Conservation (phyloP, 2,329 filamentous ascomycete genomes). For the Fusarium luffae region DNA sequence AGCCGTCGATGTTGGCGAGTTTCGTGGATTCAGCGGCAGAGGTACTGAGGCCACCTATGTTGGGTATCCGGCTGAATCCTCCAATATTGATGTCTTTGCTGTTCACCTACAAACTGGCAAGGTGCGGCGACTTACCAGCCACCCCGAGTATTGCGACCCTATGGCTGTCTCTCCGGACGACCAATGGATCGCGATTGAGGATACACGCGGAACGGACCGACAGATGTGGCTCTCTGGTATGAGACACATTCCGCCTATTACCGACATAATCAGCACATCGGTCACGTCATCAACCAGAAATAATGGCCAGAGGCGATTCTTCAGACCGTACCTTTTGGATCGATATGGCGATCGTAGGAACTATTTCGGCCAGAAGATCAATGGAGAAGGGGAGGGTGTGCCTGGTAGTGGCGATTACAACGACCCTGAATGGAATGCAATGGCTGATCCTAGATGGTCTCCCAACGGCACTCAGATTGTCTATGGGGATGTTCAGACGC, state of each 20-base stretch:
- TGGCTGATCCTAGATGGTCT: slow-evolving; percentile 57
- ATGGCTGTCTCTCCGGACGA: slow-evolving; percentile 56
- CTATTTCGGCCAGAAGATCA: slow-evolving; percentile 59
- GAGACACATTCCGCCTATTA: slow-evolving; percentile 55
- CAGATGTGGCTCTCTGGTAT: slow-evolving; percentile 56
- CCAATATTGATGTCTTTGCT: slow-evolving; percentile 59
- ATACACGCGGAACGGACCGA: slow-evolving; percentile 55
- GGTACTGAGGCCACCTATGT: slow-evolving; percentile 56
- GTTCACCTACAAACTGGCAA: slow-evolving; percentile 53
- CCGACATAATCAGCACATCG: slow-evolving; percentile 50
- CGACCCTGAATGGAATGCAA: slow-evolving; percentile 60
- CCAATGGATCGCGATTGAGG: slow-evolving; percentile 55
- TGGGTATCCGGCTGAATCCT: slow-evolving; percentile 54
- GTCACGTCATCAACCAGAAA: slow-evolving; percentile 56
- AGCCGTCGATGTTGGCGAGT: slow-evolving; percentile 51
- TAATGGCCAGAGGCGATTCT: slow-evolving; percentile 58
- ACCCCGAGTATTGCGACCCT: slow-evolving; percentile 58
- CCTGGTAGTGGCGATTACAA: slow-evolving; percentile 50
- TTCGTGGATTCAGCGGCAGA: slow-evolving; percentile 57
- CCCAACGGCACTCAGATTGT: slow-evolving; percentile 56
- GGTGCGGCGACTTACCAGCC: slow-evolving; percentile 55
- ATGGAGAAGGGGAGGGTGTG: slow-evolving; percentile 48
- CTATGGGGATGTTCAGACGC: slow-evolving; percentile 55
- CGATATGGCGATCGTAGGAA: slow-evolving; percentile 56
- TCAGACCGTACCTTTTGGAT: slow-evolving; percentile 59